phyloP scores from a whole-genome alignment of 2,329 filamentous ascomycete species.

The Fusarium sp. region DNA sequence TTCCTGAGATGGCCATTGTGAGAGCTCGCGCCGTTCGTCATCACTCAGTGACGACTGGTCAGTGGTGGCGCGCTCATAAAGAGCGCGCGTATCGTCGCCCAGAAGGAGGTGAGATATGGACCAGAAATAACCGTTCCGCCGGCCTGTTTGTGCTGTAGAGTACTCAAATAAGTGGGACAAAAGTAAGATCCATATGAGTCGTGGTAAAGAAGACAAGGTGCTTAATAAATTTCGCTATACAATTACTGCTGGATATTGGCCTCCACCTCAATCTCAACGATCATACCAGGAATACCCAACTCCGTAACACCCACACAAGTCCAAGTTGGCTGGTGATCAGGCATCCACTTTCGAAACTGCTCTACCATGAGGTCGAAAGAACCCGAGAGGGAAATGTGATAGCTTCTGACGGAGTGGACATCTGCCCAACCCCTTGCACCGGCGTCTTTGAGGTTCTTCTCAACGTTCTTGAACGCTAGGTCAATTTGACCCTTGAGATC shows the following conservation, averaged over 20 bases:
- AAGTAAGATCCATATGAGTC: background rate
- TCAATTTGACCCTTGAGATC: slow-evolving; percentile 59
- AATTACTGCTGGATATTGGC: slow-evolving; percentile 44
- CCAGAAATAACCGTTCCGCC: background rate
- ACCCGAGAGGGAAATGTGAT: slow-evolving; percentile 55
- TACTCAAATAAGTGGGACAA: background rate
- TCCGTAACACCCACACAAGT: slow-evolving; percentile 61
- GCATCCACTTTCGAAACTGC: slow-evolving; percentile 61
- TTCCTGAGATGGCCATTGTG: no score
- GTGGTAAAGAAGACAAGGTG: background rate
- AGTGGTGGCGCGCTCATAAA: background rate
- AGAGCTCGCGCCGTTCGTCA: background rate
- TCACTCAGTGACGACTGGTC: background rate
- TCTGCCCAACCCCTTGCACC: slow-evolving; percentile 67
- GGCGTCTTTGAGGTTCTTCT: slow-evolving; percentile 59
- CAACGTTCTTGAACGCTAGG: slow-evolving; percentile 66
- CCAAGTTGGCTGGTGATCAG: slow-evolving; percentile 63
- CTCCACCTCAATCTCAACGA: slow-evolving; percentile 67
- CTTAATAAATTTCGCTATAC: background rate
- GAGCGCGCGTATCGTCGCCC: background rate
- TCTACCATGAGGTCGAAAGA: slow-evolving; percentile 54
- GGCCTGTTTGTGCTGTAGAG: background rate
- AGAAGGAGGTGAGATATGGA: background rate
- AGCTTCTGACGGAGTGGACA: slow-evolving; percentile 60
- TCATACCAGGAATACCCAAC: slow-evolving; percentile 61